Evolutionary conservation across 306 rosid species (phyloP).

Genomic region (Malus sieversii): DNA sequence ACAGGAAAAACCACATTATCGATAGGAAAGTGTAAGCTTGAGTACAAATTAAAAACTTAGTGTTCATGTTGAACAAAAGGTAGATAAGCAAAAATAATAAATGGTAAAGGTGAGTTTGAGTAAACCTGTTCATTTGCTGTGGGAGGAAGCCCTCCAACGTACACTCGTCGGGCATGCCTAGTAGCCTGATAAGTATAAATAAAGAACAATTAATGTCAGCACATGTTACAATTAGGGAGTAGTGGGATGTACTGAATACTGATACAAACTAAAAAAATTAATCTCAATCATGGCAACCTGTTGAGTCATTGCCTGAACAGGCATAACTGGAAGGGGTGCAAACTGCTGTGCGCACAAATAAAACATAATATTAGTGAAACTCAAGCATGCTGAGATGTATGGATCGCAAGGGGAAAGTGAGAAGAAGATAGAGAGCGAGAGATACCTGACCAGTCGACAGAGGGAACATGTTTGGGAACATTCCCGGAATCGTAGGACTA

Average conservation of each 20-base stretch:
- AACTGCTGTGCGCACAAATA: constrained; percentile 46
- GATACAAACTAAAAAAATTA: not conserved
- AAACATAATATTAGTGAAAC: not conserved
- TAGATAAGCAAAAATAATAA: not conserved
- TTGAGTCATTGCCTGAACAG: constrained; percentile 99
- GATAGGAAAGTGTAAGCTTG: not conserved
- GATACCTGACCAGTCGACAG: constrained; percentile 76
- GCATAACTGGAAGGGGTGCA: constrained; percentile 89
- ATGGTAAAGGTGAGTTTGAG: not conserved
- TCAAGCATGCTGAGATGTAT: not conserved
- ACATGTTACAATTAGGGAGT: not conserved
- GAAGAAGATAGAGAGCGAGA: not conserved
- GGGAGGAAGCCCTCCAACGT: constrained; percentile 97
- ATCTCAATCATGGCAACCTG: constrained; percentile 48
- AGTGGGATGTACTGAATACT: not conserved
- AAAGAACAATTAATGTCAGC: not conserved
- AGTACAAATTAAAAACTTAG: not conserved
- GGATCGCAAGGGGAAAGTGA: not conserved
- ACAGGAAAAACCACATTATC: not conserved
- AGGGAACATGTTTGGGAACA: constrained; percentile 89
- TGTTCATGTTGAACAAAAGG: not conserved
- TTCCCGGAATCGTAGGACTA: constrained; percentile 75
- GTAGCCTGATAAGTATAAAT: constrained; percentile 59
- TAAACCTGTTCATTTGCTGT: constrained; percentile 95
- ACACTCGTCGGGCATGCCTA: constrained; percentile 95